These are phyloP conservation scores for Phytomonas serpens DNA, from an alignment of 208 protist species.

Conservation along the genomic window DNA sequence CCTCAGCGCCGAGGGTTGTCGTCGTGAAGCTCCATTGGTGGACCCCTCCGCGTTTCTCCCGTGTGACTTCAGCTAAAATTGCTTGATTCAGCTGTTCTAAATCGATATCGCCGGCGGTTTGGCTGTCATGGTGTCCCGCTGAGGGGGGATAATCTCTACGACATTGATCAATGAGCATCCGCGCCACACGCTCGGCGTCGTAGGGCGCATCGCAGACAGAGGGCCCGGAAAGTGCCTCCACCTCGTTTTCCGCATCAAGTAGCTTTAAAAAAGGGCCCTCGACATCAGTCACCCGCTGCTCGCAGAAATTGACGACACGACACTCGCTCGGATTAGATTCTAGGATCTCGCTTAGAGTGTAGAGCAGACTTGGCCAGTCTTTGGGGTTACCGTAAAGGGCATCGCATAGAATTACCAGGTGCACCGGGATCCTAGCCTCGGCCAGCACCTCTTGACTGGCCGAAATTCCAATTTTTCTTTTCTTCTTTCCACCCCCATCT, in stretches of 20 bases:
- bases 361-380: slow-evolving; percentile 76
- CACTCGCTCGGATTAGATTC: slow-evolving; percentile 38
- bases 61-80: no score
- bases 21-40: no score
- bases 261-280: slow-evolving; percentile 61
- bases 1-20: slow-evolving; percentile 11
- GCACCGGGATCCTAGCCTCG: slow-evolving; percentile 6
- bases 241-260: slow-evolving; percentile 49
- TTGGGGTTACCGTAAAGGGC: slow-evolving; percentile 85
- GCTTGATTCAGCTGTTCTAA: no score
- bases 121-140: no score
- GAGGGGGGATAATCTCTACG: background rate
- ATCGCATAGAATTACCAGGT: slow-evolving; percentile 77
- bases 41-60: no score
- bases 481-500: no score
- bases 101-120: slow-evolving; percentile 8
- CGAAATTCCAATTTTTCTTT: no score
- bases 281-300: slow-evolving; percentile 81
- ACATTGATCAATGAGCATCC: background rate
- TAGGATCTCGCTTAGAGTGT: slow-evolving; percentile 74
- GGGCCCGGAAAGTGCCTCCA: background rate
- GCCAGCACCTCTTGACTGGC: no score
- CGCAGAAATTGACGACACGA: slow-evolving; percentile 81
- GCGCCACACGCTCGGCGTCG: background rate
- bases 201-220: background rate